Base-by-base conservation (phyloP, 805 yeast species). In the Yamadazyma sp. region DNA sequence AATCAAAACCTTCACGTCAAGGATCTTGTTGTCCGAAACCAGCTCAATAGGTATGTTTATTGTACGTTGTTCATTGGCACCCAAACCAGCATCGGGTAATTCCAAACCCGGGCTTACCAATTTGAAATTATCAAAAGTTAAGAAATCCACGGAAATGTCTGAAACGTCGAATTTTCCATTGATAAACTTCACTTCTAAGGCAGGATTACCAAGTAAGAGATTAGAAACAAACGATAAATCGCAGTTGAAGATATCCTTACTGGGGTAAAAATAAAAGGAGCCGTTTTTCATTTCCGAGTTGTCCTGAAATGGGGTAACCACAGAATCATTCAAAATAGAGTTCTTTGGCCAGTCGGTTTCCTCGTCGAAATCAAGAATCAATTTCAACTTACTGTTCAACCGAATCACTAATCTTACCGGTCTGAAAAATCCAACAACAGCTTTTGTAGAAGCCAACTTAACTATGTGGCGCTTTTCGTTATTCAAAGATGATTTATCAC, bases 11-110 rank as follows among this genome's bases (percentile, higher is more conserved):
- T 45, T 44, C 19, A 63, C 28, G 5, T 41, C 48, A 4, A 63
- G 44, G 1, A 50, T 16, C 34, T 62, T 64, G 27, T 48, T 48
- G 12, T 60, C 69, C 13, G 59, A 48, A 13, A 25, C 23, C 47
- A 55, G 6, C 50, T 49, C 40, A 58, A 70, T 5, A 11, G 71
- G 69, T 2, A 68, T 42, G 6, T 45, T 40, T 8, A 69, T 30
- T 16, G 56, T 63, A 16, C 40, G 36, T 2, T 4, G 16, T 29
- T 49, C 46, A 6, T 35, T 25, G 3, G 52, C 17, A 3, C 38
- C 47, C 10, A 53, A 13, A 12, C 21, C 20, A 1, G 38, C 29
- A 12, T 44, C 22, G 3, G 28, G 14, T 10, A 14, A 9, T 9
- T 5, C 5, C 16, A 22, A 12, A 8, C 32, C 25, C 11, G 18